These are phyloP conservation scores for Stramenopiles sp. DNA, from an alignment of 352 stramenopile species.

Conservation along the genomic window DNA sequence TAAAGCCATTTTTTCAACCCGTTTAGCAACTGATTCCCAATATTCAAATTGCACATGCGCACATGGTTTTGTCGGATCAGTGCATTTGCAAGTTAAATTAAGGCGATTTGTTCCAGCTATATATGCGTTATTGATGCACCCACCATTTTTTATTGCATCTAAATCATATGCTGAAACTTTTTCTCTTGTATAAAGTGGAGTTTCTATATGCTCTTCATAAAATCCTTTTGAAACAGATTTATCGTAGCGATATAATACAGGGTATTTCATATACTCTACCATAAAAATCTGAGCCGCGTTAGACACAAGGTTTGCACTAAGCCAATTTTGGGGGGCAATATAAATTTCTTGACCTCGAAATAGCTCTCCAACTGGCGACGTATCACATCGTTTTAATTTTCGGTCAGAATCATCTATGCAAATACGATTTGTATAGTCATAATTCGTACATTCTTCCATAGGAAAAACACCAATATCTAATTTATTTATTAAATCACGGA, in stretches of 20 bases:
- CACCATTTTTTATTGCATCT: neutral
- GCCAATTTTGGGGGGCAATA: neutral
- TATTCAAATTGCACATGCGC: neutral
- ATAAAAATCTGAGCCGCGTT: neutral
- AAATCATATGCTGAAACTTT: neutral
- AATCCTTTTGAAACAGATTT: neutral
- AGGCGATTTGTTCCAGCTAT: neutral
- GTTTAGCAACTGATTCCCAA: neutral
- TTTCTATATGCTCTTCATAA: slow-evolving; percentile 1
- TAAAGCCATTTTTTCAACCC: neutral
- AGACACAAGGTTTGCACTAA: neutral
- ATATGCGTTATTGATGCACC: too few relatives aligned
- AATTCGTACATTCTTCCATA: neutral
- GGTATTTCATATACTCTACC: slow-evolving; percentile 5
- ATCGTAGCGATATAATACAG: neutral
- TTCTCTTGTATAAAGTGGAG: neutral
- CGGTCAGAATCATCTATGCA: neutral
- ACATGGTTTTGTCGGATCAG: neutral
- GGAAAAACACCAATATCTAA: neutral
- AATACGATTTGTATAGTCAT: neutral
- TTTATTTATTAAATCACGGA: neutral
- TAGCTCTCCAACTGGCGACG: neutral
- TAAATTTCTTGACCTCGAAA: neutral
- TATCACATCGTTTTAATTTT: neutral
- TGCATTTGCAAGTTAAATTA: neutral